phyloP scores from a whole-genome alignment of 805 yeast genomes.

The Babjeviella inositovora region DNA sequence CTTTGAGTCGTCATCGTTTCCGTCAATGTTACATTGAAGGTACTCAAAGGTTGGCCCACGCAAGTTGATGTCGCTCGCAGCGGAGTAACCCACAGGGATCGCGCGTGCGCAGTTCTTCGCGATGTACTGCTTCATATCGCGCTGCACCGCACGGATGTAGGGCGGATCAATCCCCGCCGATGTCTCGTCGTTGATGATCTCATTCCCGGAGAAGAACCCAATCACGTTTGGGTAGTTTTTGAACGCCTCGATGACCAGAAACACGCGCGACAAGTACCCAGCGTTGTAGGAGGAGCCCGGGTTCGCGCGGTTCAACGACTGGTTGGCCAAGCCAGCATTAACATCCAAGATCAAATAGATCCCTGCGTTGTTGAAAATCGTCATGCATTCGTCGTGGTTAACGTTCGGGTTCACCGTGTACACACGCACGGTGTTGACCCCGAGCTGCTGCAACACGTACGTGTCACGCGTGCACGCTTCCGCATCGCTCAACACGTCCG shows the following conservation, averaged over 20 bases:
- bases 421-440: constrained; percentile 74
- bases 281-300: constrained; percentile 59
- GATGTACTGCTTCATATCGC: constrained; percentile 82
- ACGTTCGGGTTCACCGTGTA: constrained; percentile 73
- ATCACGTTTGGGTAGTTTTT: constrained; percentile 70
- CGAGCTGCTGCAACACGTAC: constrained; percentile 59
- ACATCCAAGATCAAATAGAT: constrained; percentile 80
- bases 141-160: constrained; percentile 78
- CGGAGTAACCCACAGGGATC: constrained; percentile 92
- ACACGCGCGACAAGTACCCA: constrained; percentile 59
- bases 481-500: constrained; percentile 61
- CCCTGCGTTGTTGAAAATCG: constrained; percentile 79
- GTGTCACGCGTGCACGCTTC: constrained; percentile 71
- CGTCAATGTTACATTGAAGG: constrained; percentile 64
- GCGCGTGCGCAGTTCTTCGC: constrained; percentile 49
- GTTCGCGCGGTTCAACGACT: constrained; percentile 57
- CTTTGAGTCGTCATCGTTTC: constrained; percentile 36
- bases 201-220: constrained; percentile 88
- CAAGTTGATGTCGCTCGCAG: constrained; percentile 66
- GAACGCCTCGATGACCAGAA: constrained; percentile 74
- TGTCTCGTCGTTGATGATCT: constrained; percentile 65
- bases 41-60: constrained; percentile 66
- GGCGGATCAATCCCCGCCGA: constrained; percentile 51
- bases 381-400: constrained; percentile 85
- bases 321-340: constrained; percentile 53